Conservation (phyloP, 192 early-diverging fungal genomes). For the Backusella circina region DNA sequence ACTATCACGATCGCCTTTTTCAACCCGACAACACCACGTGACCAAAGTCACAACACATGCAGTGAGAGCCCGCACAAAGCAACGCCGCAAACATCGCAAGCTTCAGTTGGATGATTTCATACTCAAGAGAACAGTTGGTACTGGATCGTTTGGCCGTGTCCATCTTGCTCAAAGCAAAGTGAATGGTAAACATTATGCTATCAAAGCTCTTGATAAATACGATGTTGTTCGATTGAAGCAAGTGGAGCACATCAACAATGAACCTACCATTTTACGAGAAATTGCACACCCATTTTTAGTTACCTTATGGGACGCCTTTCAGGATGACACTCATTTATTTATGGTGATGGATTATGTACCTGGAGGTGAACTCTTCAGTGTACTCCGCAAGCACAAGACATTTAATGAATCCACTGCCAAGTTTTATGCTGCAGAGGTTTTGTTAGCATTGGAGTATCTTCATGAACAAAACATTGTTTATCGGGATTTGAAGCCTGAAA, state of each 20-base stretch:
- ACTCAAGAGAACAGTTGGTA: slow-evolving; percentile 85
- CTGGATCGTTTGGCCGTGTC: slow-evolving; percentile 94
- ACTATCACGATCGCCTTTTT: neutral
- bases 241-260: slow-evolving; percentile 96
- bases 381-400: slow-evolving; percentile 60
- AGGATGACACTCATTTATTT: slow-evolving; percentile 84
- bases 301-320: slow-evolving; percentile 83
- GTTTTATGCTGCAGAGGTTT: slow-evolving; percentile 91
- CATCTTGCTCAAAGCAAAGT: slow-evolving; percentile 78
- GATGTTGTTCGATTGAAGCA: slow-evolving; percentile 90
- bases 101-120: slow-evolving; percentile 68
- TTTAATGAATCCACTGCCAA: slow-evolving; percentile 43
- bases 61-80: neutral
- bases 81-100: neutral
- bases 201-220: slow-evolving; percentile 90
- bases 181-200: slow-evolving; percentile 84
- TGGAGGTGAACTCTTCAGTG: slow-evolving; percentile 85
- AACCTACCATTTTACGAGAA: slow-evolving; percentile 80
- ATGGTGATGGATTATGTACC: slow-evolving; percentile 92
- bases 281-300: slow-evolving; percentile 88
- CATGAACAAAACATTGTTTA: slow-evolving; percentile 90
- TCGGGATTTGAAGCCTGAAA: slow-evolving; percentile 77
- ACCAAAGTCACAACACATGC: neutral
- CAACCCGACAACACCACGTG: neutral
- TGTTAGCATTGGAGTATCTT: slow-evolving; percentile 86